These are phyloP conservation scores for Acacia crassicarpa DNA, from an alignment of 306 rosid genomes.

Conservation along the genomic window DNA sequence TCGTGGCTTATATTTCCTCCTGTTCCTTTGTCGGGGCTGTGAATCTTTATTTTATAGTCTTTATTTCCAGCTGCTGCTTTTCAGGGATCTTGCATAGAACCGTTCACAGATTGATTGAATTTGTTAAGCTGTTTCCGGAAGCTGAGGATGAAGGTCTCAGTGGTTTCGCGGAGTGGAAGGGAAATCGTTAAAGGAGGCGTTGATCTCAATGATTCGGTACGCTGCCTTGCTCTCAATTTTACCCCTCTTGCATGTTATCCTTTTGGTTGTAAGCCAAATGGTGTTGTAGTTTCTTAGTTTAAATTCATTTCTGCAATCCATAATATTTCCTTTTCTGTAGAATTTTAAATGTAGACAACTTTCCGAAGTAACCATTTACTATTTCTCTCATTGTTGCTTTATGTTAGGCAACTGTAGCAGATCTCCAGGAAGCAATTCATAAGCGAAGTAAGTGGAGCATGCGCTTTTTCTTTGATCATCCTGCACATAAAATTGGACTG, in stretches of 20 bases:
- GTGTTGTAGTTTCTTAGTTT: neutral
- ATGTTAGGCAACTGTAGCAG: constrained; percentile 83
- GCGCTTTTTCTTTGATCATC: neutral
- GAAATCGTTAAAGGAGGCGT: constrained; percentile 83
- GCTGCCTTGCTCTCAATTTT: constrained; percentile 24
- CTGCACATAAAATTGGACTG: constrained; percentile 1
- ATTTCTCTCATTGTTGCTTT: constrained; percentile 28
- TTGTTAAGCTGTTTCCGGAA: constrained; percentile 28
- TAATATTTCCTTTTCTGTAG: neutral
- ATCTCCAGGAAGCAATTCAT: constrained; percentile 88
- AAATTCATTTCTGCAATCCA: neutral
- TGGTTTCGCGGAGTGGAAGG: constrained; percentile 83
- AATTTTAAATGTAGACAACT: neutral
- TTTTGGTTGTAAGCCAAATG: constrained; percentile 2
- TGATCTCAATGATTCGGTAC: constrained; percentile 73
- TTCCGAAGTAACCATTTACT: constrained; percentile 23
- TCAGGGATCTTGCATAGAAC: constrained; percentile 36
- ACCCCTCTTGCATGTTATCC: neutral
- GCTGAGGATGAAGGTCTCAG: constrained; percentile 70
- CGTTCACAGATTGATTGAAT: constrained; percentile 7
- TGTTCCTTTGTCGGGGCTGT: neutral
- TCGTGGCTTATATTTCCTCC: neutral
- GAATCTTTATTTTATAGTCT: neutral
- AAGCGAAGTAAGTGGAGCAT: constrained; percentile 65
- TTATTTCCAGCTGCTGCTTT: constrained; percentile 1